Evolutionary conservation across 768 basidiomycete genomes (phyloP), one percentile per base, ranked within the genome.

Genomic region (Tulasnella sp.): DNA sequence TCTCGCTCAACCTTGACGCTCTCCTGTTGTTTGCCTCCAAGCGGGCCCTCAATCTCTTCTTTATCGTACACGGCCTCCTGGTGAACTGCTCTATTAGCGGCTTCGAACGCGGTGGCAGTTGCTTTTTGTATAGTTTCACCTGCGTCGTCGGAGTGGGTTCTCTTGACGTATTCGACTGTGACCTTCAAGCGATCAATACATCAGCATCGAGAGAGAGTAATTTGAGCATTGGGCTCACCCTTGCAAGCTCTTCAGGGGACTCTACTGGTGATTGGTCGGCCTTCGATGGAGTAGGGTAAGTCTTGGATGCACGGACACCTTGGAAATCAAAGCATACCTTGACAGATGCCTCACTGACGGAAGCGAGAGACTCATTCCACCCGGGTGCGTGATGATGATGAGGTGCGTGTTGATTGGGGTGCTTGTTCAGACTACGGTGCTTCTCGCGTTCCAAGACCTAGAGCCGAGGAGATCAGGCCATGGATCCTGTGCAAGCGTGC

Each of bases 341-440:
- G 71, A 76, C 69, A 17, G 34, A 17, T 4, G 75, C 75, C 37
- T 76, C 75, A 9, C 72, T 37, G 29, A 42, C 68, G 29, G 75
- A 76, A 17, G 75, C 75, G 7, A 76, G 75, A n/a, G 14, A 0
- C 36, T 76, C 75, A 25, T 71, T 76, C 75, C 75, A 76, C 8
- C 71, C 69, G 31, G 75, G 75, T 42, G 75, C 75, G 42, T 76
- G 69, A 14, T 75, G 38, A 7, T 70, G 22, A 40, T 70, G 75
- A n/a, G 75, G 67, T 5, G 67, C 31, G 15, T 31, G 37, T 25
- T 34, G 38, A 3, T 75, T 54, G 15, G 36, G 37, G 29, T 75
- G 69, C 69, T 76, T 76, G 7, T 37, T 36, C 17, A 76, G 69
- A 54, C 29, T 76, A 37, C 75, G 67, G 3, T 52, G 34, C 39